phyloP scores from a whole-genome alignment of 306 rosid genomes.

The Hippophae gyantsensis region DNA sequence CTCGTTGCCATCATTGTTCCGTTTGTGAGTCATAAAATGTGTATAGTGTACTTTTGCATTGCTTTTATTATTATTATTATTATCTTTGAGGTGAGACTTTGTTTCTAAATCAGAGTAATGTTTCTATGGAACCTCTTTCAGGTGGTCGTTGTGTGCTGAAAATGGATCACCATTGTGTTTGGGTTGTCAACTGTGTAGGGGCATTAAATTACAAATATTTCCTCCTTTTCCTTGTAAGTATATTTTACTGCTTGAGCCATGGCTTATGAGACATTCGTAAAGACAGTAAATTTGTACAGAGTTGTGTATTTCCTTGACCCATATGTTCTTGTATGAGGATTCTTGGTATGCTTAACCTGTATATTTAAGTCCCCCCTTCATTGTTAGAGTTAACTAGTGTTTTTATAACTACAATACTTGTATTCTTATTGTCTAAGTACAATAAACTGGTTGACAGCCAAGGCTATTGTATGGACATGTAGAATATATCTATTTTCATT shows the following conservation, averaged over 20 bases:
- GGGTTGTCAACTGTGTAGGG: constrained; percentile 99
- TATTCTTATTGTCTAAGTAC: too few species aligned
- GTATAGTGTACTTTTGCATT: neutral
- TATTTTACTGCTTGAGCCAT: constrained; percentile 6
- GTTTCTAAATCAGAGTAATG: neutral
- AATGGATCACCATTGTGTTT: constrained; percentile 99
- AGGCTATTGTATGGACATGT: neutral
- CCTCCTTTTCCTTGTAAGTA: constrained; percentile 88
- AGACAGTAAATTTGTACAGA: neutral
- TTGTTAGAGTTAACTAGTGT: too few species aligned
- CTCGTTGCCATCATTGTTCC: constrained; percentile 96
- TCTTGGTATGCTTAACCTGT: too few species aligned
- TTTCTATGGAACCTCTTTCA: constrained; percentile 26
- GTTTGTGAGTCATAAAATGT: constrained; percentile 67
- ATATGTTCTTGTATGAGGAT: too few species aligned
- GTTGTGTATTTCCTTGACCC: too few species aligned
- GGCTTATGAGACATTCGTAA: neutral
- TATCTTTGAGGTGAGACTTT: neutral
- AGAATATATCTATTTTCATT: neutral
- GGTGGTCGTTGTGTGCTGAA: constrained; percentile 97
- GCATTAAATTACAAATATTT: constrained; percentile 90
- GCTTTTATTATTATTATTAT: neutral
- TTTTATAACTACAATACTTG: too few species aligned
- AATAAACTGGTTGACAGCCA: neutral
- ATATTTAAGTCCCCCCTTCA: too few species aligned